These are phyloP conservation scores for Magnaporthales sp. DNA, from an alignment of 2,329 filamentous ascomycete species.

Conservation along the genomic window DNA sequence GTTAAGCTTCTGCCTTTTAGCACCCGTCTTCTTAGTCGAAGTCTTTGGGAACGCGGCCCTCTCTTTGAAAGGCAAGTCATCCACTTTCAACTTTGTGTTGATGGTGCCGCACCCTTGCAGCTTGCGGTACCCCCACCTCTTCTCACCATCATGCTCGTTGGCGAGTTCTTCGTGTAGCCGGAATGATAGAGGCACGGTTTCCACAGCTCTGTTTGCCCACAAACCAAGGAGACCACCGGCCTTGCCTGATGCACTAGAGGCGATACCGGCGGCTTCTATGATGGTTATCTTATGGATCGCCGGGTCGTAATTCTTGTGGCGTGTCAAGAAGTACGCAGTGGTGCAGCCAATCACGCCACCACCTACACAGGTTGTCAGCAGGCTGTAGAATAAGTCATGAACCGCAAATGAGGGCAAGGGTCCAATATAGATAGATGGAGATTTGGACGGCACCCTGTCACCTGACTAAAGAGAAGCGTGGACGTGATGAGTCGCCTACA, in stretches of 20 bases:
- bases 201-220: conserved; percentile 76
- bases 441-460: neutral
- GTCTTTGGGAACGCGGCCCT: neutral
- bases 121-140: conserved; percentile 78
- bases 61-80: neutral
- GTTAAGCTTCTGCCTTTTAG: neutral
- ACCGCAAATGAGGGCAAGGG: neutral
- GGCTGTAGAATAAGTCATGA: neutral
- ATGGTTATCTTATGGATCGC: conserved; percentile 71
- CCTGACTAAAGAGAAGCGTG: neutral
- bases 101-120: conserved; percentile 57
- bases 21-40: neutral
- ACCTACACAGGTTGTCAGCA: conserved; percentile 37
- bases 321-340: conserved; percentile 83
- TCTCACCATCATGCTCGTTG: conserved; percentile 68
- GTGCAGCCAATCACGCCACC: conserved; percentile 90
- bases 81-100: conserved; percentile 13
- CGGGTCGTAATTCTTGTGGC: conserved; percentile 73
- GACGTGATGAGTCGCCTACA: neutral
- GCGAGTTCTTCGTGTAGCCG: conserved; percentile 75
- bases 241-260: conserved; percentile 89
- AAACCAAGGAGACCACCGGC: conserved; percentile 82
- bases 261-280: conserved; percentile 77
- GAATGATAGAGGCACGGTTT: conserved; percentile 80
- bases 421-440: neutral